phyloP scores from a whole-genome alignment of 2,329 filamentous ascomycete species.

The Colletotrichum caudatum region DNA sequence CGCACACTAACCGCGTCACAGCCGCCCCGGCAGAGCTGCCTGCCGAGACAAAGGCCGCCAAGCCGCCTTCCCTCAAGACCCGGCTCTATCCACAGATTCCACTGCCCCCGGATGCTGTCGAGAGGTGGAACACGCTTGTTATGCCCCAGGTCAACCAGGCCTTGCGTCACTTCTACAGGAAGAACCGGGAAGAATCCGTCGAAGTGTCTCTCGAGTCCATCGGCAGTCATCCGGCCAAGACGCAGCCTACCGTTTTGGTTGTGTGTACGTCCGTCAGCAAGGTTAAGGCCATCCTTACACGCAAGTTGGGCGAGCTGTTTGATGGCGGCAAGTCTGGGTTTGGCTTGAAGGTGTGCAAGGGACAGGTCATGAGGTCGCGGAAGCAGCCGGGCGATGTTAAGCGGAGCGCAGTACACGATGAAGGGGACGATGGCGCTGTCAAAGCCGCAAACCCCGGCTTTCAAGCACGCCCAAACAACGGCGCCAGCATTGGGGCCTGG shows the following conservation, averaged over 20 bases:
- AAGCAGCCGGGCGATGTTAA: slow-evolving; percentile 50
- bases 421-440: slow-evolving; percentile 53
- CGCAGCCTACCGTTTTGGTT: slow-evolving; percentile 79
- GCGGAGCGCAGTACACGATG: slow-evolving; percentile 56
- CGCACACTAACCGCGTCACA: slow-evolving; percentile 6
- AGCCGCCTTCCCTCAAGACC: slow-evolving; percentile 54
- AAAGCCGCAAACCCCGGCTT: slow-evolving; percentile 77
- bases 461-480: slow-evolving; percentile 83
- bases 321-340: slow-evolving; percentile 71
- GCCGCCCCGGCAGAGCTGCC: slow-evolving; percentile 22
- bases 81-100: slow-evolving; percentile 71
- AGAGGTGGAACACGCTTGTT: slow-evolving; percentile 77
- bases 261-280: slow-evolving; percentile 81
- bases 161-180: slow-evolving; percentile 77
- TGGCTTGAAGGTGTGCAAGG: slow-evolving; percentile 78
- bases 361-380: slow-evolving; percentile 73
- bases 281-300: slow-evolving; percentile 77
- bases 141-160: slow-evolving; percentile 81
- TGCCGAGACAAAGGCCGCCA: slow-evolving; percentile 29
- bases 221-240: slow-evolving; percentile 74
- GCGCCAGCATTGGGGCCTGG: slow-evolving; percentile 94
- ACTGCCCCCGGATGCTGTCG: slow-evolving; percentile 70
- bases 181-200: slow-evolving; percentile 76
- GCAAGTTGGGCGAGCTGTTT: slow-evolving; percentile 74
- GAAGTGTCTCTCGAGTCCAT: slow-evolving; percentile 83